Evolutionary conservation across 192 early-diverging fungal species (phyloP), one percentile per base, ranked within the genome.

Genomic region (Thoreauomyces humboldtii): DNA sequence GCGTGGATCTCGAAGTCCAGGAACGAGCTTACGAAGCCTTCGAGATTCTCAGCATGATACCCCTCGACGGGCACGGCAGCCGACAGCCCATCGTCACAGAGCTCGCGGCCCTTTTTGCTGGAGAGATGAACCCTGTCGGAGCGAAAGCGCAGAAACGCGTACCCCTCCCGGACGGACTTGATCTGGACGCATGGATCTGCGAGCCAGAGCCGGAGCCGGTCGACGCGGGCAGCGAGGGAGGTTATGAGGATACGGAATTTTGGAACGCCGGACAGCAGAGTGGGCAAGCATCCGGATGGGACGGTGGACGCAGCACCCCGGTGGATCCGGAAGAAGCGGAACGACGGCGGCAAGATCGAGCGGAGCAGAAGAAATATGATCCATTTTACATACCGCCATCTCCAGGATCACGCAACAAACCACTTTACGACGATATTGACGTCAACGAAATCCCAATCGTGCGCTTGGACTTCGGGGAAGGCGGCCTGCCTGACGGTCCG

Each of bases 121-220:
- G 88, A 50, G 95, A 93, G 41, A 78, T 98, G 15, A 95, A 93
- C 52, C 94, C 94, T 1, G 92, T 98, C 0, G 91, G 91, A 14
- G 80, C 87, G 2, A 90, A 89, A 37, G 95, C 95, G 0, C 95
- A 98, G 73, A 82, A 80, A 59, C 89, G 91, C 67, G 93, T 98
- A 0, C 90, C 92, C 17, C 72, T 96, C 2, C 93, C 93, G 7
- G 88, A 91, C 6, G 91, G 87, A 7, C 68, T 98, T 38, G 90
- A 94, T 69, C 72, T 96, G 25, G 92, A 94, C 54, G 63, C 82
- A 7, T 88, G 84, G 87, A 92, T 94, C 51, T 80, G 84, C 59
- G 85, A 87, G 2, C 85, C 89, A 14, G 78, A 91, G 21, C 80
- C 80, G 1, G 82, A 84, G 21, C 65, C 63, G 21, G 78, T 72